Evolutionary conservation across 495 filamentous ascomycete species (phyloP), one percentile per base, ranked within the genome.

Genomic region (Achaetomiella virescens): DNA sequence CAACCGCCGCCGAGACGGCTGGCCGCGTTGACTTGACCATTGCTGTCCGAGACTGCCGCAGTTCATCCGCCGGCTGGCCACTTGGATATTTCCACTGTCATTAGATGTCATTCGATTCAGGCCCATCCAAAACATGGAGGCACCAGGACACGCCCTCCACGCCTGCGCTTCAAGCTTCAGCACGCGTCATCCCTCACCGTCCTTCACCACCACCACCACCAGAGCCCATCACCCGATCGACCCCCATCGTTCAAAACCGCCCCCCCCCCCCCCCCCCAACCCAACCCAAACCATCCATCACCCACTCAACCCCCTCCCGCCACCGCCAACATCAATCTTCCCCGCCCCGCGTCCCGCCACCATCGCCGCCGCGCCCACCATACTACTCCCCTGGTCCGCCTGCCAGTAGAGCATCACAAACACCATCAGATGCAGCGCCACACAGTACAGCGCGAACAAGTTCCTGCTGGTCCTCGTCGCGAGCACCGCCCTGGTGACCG

Each of bases 361-460:
- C 41, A 48, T 57, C 29, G 60, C 54, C 20, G 36, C 59, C 10
- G 17, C 68, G 6, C 64, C 70, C 1, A 59, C 52, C 15, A 45
- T 44, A 29, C 36, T n/a, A n/a, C n/a, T 63, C 44, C 71, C 69
- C 48, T 63, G 61, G 25, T 77, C 73, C 25, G 66, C 69, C 55
- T 75, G 68, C 82, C 85, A 89, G 67, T 90, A 97, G 50, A 98
- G 75, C 76, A 90, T 85, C 43, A 81, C 75, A 62, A 97, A 90
- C 2, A 97, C 84, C 24, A 97, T 70, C 45, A 97, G 57, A 73
- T 98, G 93, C 55, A 97, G 76, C 38, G 84, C 87, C 17, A 97
- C 76, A 68, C 90, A 96, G 68, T 99, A 99, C 14, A 79, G 82
- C n/a, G 91, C 95, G 69, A 99, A 99, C 41, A 99, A 68, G 69